Evolutionary conservation across 768 basidiomycete species (phyloP).

Genomic region (Suillus sp.): DNA sequence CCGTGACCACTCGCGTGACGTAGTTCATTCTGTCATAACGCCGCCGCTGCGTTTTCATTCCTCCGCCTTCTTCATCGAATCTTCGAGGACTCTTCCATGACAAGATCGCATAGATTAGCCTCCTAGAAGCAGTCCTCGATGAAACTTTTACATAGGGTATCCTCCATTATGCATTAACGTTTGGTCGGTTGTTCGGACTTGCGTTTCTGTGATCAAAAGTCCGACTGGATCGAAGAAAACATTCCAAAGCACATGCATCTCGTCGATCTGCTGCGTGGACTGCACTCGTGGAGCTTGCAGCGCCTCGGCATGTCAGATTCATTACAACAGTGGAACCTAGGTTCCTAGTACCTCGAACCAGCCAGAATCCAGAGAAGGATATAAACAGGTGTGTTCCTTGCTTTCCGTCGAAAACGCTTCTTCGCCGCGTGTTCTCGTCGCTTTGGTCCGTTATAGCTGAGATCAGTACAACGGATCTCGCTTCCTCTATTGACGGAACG

Average conservation of each 20-base stretch:
- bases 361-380: conserved; percentile 1
- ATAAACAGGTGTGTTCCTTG: conserved; percentile 11
- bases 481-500: conserved; percentile 7
- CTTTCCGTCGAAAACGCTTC: conserved; percentile 9
- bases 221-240: not conserved
- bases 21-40: conserved; percentile 5
- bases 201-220: not conserved
- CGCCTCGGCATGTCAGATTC: not conserved
- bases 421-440: conserved; percentile 7
- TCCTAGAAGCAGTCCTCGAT: not conserved
- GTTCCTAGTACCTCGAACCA: not conserved
- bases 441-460: conserved; percentile 7
- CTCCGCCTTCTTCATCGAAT: not conserved
- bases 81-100: not conserved
- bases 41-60: not conserved
- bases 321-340: not conserved
- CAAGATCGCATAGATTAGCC: not conserved
- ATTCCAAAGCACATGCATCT: not conserved
- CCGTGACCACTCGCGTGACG: not conserved
- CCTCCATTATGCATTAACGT: not conserved
- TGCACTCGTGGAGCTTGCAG: not conserved
- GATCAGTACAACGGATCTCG: conserved; percentile 9
- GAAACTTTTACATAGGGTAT: not conserved
- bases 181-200: not conserved
- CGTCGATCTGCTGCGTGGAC: not conserved